Evolutionary conservation across 768 basidiomycete genomes (phyloP).

Genomic region (Erythrobasidium yunnanense): DNA sequence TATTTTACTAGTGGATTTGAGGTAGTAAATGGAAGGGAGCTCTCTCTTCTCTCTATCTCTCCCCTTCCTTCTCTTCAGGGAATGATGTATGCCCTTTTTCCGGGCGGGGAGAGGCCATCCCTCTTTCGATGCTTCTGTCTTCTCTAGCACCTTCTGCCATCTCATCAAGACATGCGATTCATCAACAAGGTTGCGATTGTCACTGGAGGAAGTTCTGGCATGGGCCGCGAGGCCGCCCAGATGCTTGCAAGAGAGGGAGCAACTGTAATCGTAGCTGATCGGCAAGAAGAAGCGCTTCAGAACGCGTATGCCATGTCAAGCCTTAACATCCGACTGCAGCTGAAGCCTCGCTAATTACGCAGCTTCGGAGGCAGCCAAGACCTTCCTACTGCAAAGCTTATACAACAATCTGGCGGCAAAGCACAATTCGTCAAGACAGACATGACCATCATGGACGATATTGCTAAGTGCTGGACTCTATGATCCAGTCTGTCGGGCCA

Average conservation of each 20-base stretch:
- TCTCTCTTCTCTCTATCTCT: background rate
- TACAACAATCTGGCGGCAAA: background rate
- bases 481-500: too few relatives aligned
- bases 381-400: background rate
- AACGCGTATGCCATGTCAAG: too few relatives aligned
- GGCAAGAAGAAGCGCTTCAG: too few relatives aligned
- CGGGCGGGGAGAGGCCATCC: background rate
- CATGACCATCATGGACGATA: background rate
- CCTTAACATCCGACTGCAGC: too few relatives aligned
- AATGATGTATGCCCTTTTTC: background rate
- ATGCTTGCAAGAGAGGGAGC: background rate
- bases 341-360: background rate
- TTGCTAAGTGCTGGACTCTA: background rate
- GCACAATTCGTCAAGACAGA: constrained; percentile 14
- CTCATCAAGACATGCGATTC: background rate
- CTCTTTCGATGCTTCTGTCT: background rate
- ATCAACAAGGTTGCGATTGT: constrained; percentile 2
- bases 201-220: background rate
- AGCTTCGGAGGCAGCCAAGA: constrained; percentile 1
- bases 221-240: background rate
- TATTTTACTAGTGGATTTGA: background rate
- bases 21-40: background rate
- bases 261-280: background rate
- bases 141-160: background rate
- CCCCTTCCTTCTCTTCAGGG: background rate